These are phyloP conservation scores for Barnettozyma vustinii DNA, from an alignment of 805 yeast species.

Conservation along the genomic window DNA sequence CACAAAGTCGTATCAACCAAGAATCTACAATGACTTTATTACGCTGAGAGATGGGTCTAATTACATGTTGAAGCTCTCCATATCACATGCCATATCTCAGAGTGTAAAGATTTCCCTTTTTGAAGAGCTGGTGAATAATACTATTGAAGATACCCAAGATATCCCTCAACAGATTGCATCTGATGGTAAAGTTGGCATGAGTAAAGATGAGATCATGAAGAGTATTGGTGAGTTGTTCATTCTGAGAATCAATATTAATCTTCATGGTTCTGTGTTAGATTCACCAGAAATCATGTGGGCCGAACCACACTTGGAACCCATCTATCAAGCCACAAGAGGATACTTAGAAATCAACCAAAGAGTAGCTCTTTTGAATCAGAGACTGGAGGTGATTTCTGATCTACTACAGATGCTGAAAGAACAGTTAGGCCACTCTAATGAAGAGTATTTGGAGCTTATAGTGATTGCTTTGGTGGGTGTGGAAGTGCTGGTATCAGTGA, in stretches of 20 bases:
- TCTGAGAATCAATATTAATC: slow-evolving; percentile 70
- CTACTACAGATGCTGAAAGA: slow-evolving; percentile 93
- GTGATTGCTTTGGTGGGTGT: slow-evolving; percentile 89
- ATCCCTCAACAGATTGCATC: slow-evolving; percentile 94
- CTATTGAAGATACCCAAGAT: slow-evolving; percentile 95
- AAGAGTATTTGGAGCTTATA: slow-evolving; percentile 85
- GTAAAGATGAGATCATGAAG: slow-evolving; percentile 92
- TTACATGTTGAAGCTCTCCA: slow-evolving; percentile 87
- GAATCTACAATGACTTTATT: slow-evolving; percentile 92
- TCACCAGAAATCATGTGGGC: slow-evolving; percentile 99
- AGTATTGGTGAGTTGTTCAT: slow-evolving; percentile 94
- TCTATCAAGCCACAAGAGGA: slow-evolving; percentile 94
- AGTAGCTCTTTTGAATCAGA: slow-evolving; percentile 81
- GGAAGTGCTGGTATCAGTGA: slow-evolving; percentile 81
- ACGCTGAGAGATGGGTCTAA: slow-evolving; percentile 84
- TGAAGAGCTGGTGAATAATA: slow-evolving; percentile 93
- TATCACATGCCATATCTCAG: slow-evolving; percentile 94
- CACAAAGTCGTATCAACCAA: slow-evolving; percentile 90
- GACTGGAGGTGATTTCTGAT: slow-evolving; percentile 91
- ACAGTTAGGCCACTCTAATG: slow-evolving; percentile 92
- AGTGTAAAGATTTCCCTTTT: slow-evolving; percentile 91
- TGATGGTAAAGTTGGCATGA: slow-evolving; percentile 93
- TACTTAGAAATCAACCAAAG: slow-evolving; percentile 93
- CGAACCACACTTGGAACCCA: slow-evolving; percentile 96
- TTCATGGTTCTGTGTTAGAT: slow-evolving; percentile 86